Evolutionary conservation across 345 rosid genomes (phyloP).

Genomic region (Kernera saxatilis): DNA sequence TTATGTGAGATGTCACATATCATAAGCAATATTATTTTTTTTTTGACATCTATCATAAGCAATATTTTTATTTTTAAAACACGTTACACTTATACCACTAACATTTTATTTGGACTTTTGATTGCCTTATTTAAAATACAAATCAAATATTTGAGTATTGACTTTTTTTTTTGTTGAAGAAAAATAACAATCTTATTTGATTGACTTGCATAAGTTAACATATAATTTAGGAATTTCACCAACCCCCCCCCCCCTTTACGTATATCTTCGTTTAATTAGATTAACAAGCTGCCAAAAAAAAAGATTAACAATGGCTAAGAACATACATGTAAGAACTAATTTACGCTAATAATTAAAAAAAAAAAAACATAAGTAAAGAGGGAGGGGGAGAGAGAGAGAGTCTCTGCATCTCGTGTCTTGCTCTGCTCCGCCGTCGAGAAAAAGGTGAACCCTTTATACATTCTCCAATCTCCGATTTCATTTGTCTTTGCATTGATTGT

Average conservation of each 20-base stretch:
- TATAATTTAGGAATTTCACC: neutral
- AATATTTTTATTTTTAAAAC: neutral
- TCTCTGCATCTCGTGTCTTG: slow-evolving; percentile 1
- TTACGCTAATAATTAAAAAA: neutral
- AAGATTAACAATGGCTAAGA: too few relatives aligned
- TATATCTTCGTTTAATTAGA: neutral
- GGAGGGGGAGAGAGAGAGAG: neutral
- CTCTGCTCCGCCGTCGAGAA: slow-evolving; percentile 26
- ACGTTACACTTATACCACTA: neutral
- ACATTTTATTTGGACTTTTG: neutral
- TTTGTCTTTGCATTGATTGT: slow-evolving; percentile 11
- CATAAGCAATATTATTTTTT: neutral
- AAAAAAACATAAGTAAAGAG: neutral
- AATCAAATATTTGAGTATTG: neutral
- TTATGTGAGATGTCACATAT: neutral
- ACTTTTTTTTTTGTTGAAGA: too few relatives aligned
- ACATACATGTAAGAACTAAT: neutral
- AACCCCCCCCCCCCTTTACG: neutral
- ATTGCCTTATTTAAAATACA: neutral
- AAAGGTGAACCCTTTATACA: slow-evolving; percentile 23
- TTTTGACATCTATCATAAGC: neutral
- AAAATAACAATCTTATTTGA: too few relatives aligned
- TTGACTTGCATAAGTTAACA: neutral
- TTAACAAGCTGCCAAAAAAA: too few relatives aligned
- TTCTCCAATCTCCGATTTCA: slow-evolving; percentile 19